Percentiles rank a stretch among this genome's conserved stretches.
Evolutionary conservation across 805 yeast species (phyloP).

Genomic region (Ogataea trehalophila): DNA sequence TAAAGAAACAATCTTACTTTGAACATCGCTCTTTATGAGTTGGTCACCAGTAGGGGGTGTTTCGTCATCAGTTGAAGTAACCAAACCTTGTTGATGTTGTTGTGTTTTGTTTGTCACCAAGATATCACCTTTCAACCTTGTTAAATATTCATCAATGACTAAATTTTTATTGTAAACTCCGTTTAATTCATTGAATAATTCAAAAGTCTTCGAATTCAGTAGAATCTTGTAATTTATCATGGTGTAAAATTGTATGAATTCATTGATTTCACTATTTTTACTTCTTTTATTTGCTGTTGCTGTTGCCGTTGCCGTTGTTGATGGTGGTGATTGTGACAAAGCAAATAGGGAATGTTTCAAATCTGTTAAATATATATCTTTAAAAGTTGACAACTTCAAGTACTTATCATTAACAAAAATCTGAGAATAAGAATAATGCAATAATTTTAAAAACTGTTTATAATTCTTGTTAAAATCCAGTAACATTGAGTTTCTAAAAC

Average conservation of each 20-base stretch:
- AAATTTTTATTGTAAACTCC: conserved; percentile 8
- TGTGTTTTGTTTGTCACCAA: background rate
- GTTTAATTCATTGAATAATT: conserved; percentile 10
- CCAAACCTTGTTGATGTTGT: background rate
- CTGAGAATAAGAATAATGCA: conserved; percentile 4
- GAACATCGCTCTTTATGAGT: background rate
- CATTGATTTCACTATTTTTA: conserved; percentile 4
- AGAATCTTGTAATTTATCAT: conserved; percentile 11
- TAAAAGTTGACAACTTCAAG: too few species aligned
- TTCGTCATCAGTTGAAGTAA: background rate
- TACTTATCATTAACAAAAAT: too few species aligned
- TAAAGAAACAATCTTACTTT: background rate
- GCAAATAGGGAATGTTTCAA: too few species aligned
- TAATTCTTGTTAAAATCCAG: conserved; percentile 2
- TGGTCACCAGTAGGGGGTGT: background rate
- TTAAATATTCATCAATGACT: conserved; percentile 6
- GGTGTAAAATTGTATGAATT: background rate
- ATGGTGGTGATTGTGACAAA: too few species aligned
- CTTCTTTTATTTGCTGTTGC: too few species aligned
- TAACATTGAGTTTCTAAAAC: conserved; percentile 13
- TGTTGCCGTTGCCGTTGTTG: too few species aligned
- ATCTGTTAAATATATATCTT: too few species aligned
- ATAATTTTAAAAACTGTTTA: conserved; percentile 3
- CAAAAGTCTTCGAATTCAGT: conserved; percentile 14
- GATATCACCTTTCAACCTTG: background rate